Evolutionary conservation across 768 basidiomycete genomes (phyloP), one percentile per base, ranked within the genome.

Genomic region (Erythrobasidium yunnanense): DNA sequence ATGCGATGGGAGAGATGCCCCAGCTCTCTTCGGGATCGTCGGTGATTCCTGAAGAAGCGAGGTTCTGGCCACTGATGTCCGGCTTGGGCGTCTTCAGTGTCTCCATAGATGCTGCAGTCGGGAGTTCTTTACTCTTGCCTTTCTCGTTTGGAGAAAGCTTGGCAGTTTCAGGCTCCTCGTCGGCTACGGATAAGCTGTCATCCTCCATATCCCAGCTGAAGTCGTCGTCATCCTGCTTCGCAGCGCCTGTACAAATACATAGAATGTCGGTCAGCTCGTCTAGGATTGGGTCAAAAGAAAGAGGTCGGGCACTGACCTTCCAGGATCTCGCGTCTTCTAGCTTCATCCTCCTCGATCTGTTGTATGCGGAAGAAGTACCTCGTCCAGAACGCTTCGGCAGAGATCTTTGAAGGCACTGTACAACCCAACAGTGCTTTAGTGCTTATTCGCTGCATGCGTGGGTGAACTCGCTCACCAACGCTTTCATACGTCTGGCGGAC

Each of bases 201-300:
- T 91, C 89, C 55, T 85, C 84, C 60, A 88, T 88, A 74, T 91
- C 90, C 90, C 90, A 93, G 71, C 83, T 87, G 76, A 93, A 90
- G 66, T 88, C 86, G 33, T 92, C 90, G 8, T 75, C 74, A 27
- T 81, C 83, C 65, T 86, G 83, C 6, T 84, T 79, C n/a, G 81
- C 83, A 18, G 69, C 71, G 30, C 60, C 60, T 85, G 68, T 65
- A 54, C 66, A n/a, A n/a, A n/a, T n/a, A n/a, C n/a, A n/a, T n/a
- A n/a, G 54, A 47, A 46, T 49, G 11, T 13, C 11, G 25, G 60
- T 29, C 20, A 29, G 29, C 60, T 49, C 13, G 71, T n/a, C n/a
- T n/a, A n/a, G n/a, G n/a, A n/a, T n/a, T n/a, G n/a, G n/a, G n/a
- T n/a, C n/a, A n/a, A n/a, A n/a, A n/a, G n/a, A n/a, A n/a, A n/a